Evolutionary conservation across 176 grass and related monocot species (phyloP).

Genomic region (Oryza longistaminata): DNA sequence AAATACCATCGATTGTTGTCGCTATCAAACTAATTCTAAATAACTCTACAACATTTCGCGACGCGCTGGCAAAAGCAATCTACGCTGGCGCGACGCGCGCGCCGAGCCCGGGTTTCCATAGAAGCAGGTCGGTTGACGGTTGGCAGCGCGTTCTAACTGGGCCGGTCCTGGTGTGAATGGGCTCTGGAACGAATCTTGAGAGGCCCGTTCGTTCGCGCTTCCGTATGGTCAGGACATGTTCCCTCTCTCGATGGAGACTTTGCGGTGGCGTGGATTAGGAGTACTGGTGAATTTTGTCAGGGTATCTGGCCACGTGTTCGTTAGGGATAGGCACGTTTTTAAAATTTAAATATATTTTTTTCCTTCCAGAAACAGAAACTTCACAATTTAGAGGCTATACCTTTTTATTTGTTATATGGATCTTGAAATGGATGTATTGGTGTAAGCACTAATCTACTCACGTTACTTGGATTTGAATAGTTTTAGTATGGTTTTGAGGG

Average conservation of each 20-base stretch:
- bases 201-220: neutral
- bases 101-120: neutral
- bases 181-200: conserved; percentile 28
- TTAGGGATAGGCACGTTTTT: neutral
- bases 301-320: neutral
- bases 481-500: too few species aligned
- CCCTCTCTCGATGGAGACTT: neutral
- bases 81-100: neutral
- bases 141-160: conserved; percentile 5
- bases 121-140: neutral
- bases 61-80: conserved; percentile 1
- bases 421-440: too few species aligned
- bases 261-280: neutral
- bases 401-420: too few species aligned
- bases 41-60: neutral
- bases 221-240: neutral
- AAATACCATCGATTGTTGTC: too few species aligned
- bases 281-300: neutral
- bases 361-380: too few species aligned
- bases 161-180: conserved; percentile 49
- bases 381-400: too few species aligned
- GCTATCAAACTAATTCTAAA: too few species aligned
- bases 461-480: too few species aligned
- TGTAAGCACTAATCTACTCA: too few species aligned
- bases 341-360: too few species aligned